These are phyloP conservation scores for Candida montana DNA, from an alignment of 805 yeast species.

Conservation along the genomic window DNA sequence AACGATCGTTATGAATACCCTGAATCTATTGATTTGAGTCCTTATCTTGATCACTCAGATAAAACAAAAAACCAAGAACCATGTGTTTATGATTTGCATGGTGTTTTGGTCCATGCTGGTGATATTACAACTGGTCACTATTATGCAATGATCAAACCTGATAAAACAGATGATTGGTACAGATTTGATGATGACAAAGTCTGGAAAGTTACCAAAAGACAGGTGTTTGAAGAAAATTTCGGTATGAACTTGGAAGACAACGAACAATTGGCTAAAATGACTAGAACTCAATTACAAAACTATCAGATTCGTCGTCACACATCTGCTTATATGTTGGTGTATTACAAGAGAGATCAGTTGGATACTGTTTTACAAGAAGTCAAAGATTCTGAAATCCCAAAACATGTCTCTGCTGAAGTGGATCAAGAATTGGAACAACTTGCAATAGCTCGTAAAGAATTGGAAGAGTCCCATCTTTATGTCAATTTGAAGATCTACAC, in stretches of 20 bases:
- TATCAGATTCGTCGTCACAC: slow-evolving; percentile 75
- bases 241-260: slow-evolving; percentile 66
- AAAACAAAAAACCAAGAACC: slow-evolving; percentile 39
- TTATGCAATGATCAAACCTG: slow-evolving; percentile 88
- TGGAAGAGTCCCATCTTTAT: slow-evolving; percentile 68
- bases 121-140: slow-evolving; percentile 95
- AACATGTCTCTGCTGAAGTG: slow-evolving; percentile 61
- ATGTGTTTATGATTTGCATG: slow-evolving; percentile 81
- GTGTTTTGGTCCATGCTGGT: slow-evolving; percentile 94
- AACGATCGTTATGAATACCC: slow-evolving; percentile 92
- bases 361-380: slow-evolving; percentile 55
- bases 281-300: slow-evolving; percentile 57
- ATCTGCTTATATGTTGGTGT: slow-evolving; percentile 96
- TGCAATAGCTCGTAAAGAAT: slow-evolving; percentile 47
- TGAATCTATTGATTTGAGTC: slow-evolving; percentile 70
- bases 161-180: slow-evolving; percentile 66
- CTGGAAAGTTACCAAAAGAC: slow-evolving; percentile 75
- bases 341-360: slow-evolving; percentile 61
- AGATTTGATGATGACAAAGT: slow-evolving; percentile 95
- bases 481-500: slow-evolving; percentile 54
- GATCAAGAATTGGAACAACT: slow-evolving; percentile 56
- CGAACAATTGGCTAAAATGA: slow-evolving; percentile 42
- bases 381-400: slow-evolving; percentile 54
- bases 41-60: slow-evolving; percentile 60
- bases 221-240: slow-evolving; percentile 88